Evolutionary conservation across 495 filamentous ascomycete genomes (phyloP).

Genomic region (Lasiosphaeria ovina): DNA sequence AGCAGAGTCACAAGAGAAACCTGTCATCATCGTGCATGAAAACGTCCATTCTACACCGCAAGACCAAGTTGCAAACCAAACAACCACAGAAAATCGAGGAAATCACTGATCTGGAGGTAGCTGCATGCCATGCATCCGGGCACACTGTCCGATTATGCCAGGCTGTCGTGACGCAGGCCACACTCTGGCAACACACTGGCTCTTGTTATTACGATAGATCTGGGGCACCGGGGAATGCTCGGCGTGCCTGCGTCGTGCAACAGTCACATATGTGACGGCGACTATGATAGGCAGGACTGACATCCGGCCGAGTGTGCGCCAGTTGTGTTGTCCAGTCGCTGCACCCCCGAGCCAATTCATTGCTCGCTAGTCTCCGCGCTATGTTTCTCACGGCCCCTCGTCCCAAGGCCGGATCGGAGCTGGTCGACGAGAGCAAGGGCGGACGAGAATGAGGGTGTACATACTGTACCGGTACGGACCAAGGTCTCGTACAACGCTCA

Average conservation of each 20-base stretch:
- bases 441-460: neutral
- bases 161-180: conserved; percentile 26
- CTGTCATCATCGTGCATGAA: conserved; percentile 3
- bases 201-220: neutral
- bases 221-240: conserved; percentile 10
- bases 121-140: conserved; percentile 26
- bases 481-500: neutral
- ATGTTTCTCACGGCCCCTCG: conserved; percentile 10
- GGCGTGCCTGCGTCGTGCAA: conserved; percentile 29
- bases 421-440: neutral
- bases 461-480: neutral
- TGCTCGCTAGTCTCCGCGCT: conserved; percentile 1
- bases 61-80: neutral
- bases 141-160: conserved; percentile 18
- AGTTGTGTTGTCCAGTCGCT: conserved; percentile 15
- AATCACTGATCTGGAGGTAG: conserved; percentile 15
- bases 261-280: conserved; percentile 17
- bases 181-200: conserved; percentile 20
- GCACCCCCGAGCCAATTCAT: neutral
- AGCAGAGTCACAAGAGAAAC: neutral
- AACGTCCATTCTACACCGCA: neutral
- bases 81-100: neutral
- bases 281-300: conserved; percentile 23
- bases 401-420: conserved; percentile 9
- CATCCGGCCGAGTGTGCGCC: conserved; percentile 7